Evolutionary conservation across 257 asterid species (phyloP).

Genomic region (Forsythia viridissima): DNA sequence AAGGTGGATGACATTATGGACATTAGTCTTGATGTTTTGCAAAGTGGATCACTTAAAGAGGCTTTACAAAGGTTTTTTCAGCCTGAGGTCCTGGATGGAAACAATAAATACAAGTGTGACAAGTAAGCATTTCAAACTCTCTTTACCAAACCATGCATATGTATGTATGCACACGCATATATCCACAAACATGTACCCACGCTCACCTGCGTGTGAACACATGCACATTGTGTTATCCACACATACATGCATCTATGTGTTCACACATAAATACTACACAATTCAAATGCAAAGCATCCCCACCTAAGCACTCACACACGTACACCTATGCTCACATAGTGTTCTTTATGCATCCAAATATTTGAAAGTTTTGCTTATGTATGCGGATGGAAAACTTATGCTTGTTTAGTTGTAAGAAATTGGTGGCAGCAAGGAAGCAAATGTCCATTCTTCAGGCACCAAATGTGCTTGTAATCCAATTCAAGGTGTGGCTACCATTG

Average conservation of each 20-base stretch:
- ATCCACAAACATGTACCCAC: neutral
- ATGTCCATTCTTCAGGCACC: constrained; percentile 94
- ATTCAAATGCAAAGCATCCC: neutral
- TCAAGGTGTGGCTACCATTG: constrained; percentile 59
- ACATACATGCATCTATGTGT: neutral
- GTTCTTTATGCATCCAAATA: constrained; percentile 5
- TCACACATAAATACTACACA: neutral
- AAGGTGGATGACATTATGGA: constrained; percentile 99
- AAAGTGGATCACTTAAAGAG: constrained; percentile 75
- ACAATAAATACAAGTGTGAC: constrained; percentile 91
- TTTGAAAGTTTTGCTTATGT: constrained; percentile 17
- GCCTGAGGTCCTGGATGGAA: constrained; percentile 92
- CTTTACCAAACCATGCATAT: neutral
- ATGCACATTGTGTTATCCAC: constrained; percentile 4
- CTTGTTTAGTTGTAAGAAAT: constrained; percentile 82
- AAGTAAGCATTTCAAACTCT: constrained; percentile 50
- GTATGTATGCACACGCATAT: neutral
- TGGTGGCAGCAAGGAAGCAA: constrained; percentile 97
- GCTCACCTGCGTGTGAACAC: neutral
- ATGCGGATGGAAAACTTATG: constrained; percentile 31
- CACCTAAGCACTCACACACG: neutral
- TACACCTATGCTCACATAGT: neutral
- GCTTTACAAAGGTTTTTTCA: constrained; percentile 86
- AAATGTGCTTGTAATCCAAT: constrained; percentile 92
- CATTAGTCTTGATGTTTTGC: constrained; percentile 91